Percentiles rank a stretch among this genome's conserved stretches.
These are phyloP conservation scores for Colletotrichum australisinense DNA, from an alignment of 2,329 filamentous ascomycete species.

Conservation along the genomic window DNA sequence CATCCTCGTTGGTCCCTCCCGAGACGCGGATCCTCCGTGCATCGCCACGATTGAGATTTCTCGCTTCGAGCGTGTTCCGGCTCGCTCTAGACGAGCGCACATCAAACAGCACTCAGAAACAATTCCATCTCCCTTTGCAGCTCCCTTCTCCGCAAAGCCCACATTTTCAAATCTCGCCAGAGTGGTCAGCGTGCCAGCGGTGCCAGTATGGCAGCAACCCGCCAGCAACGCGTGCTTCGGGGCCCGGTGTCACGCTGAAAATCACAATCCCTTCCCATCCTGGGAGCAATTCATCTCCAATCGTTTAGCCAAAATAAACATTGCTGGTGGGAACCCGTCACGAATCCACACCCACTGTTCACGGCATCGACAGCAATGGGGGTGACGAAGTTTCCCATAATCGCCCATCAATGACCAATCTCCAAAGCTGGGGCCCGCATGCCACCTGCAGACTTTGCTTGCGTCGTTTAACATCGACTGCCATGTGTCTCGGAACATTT, in stretches of 20 bases:
- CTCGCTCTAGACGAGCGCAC: slow-evolving; percentile 28
- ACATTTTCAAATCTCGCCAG: slow-evolving; percentile 15
- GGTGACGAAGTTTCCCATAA: not conserved
- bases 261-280: not conserved
- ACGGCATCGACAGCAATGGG: not conserved
- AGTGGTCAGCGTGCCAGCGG: not conserved
- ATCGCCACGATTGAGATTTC: slow-evolving; percentile 30
- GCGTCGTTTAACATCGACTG: not conserved
- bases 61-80: slow-evolving; percentile 12
- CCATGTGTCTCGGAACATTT: not conserved
- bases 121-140: not conserved
- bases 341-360: not conserved
- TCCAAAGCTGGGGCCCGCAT: slow-evolving; percentile 4
- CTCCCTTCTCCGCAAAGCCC: not conserved
- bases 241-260: not conserved
- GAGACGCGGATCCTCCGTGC: slow-evolving; percentile 27
- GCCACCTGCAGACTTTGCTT: not conserved
- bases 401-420: slow-evolving; percentile 1
- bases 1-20: not conserved
- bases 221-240: not conserved
- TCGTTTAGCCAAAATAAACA: slow-evolving; percentile 7
- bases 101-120: slow-evolving; percentile 34
- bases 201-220: not conserved
- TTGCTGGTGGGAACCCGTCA: not conserved
- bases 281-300: not conserved